A percentile compares a stretch with the other conserved stretches of the same genome.
Conservation (phyloP, 208 protist genomes). For the Vickermania ingenoplastis region DNA sequence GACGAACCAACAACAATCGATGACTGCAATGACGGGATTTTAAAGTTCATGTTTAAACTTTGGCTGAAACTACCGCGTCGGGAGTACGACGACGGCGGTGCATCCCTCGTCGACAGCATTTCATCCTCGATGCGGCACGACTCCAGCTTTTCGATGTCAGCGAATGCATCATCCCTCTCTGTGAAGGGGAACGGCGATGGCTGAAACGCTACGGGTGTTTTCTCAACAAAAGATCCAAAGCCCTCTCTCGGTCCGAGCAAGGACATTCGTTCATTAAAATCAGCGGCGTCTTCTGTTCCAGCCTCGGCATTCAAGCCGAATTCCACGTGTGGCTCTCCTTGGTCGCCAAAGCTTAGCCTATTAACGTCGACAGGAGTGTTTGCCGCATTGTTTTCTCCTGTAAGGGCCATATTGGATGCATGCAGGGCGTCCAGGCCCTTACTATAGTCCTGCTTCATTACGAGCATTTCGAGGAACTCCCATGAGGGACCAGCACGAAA, state of each 20-base stretch:
- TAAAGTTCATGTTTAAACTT: not conserved
- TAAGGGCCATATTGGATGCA: not conserved
- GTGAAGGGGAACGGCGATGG: not conserved
- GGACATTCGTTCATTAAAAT: not conserved
- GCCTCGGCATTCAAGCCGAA: constrained; percentile 2
- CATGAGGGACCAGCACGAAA: not conserved
- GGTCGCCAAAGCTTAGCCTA: not conserved
- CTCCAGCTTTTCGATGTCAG: constrained; percentile 4
- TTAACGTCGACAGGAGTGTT: not conserved
- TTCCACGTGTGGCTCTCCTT: constrained; percentile 3
- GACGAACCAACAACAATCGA: not conserved
- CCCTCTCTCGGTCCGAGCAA: not conserved
- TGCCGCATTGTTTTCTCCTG: not conserved
- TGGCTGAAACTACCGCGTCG: not conserved
- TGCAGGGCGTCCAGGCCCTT: not conserved
- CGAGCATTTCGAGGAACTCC: not conserved
- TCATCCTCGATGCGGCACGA: not conserved
- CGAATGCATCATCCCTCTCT: not conserved
- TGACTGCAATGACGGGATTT: not conserved
- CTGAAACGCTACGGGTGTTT: not conserved
- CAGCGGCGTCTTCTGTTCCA: too few species aligned
- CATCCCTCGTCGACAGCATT: not conserved
- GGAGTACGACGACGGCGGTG: not conserved
- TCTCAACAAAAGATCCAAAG: constrained; percentile 1
- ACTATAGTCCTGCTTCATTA: not conserved